Percentiles rank a stretch among this genome's conserved stretches.
These are phyloP conservation scores for Camellia oleifera DNA, from an alignment of 179 eudicot genomes.

Conservation along the genomic window DNA sequence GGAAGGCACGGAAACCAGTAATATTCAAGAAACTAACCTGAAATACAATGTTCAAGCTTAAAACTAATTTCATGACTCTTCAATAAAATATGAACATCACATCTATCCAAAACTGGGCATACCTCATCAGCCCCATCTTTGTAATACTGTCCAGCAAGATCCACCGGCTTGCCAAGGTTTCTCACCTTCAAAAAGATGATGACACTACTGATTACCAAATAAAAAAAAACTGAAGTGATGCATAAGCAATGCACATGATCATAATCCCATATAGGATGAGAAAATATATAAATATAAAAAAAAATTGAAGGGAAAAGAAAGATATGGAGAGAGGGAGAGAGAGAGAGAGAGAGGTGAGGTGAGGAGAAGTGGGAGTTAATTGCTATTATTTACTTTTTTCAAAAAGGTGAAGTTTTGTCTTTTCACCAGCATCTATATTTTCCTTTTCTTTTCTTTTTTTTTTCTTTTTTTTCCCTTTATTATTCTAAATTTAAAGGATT, in stretches of 20 bases:
- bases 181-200: slow-evolving; percentile 55
- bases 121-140: slow-evolving; percentile 99
- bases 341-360: not conserved
- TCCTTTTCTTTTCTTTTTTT: too few relatives aligned
- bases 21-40: slow-evolving; percentile 92
- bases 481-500: not conserved
- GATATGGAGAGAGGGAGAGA: not conserved
- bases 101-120: slow-evolving; percentile 21
- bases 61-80: slow-evolving; percentile 11
- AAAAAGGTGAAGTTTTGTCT: not conserved
- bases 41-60: slow-evolving; percentile 17
- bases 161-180: slow-evolving; percentile 98
- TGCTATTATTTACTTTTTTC: not conserved
- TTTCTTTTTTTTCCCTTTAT: not conserved
- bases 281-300: not conserved
- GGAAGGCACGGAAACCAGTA: slow-evolving; percentile 96
- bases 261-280: not conserved
- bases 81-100: not conserved
- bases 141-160: slow-evolving; percentile 92
- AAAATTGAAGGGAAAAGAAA: not conserved
- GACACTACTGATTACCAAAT: not conserved
- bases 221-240: not conserved
- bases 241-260: not conserved
- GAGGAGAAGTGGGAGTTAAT: not conserved
- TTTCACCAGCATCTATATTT: not conserved